Evolutionary conservation across 768 basidiomycete genomes (phyloP).

Genomic region (Suillus paluster): DNA sequence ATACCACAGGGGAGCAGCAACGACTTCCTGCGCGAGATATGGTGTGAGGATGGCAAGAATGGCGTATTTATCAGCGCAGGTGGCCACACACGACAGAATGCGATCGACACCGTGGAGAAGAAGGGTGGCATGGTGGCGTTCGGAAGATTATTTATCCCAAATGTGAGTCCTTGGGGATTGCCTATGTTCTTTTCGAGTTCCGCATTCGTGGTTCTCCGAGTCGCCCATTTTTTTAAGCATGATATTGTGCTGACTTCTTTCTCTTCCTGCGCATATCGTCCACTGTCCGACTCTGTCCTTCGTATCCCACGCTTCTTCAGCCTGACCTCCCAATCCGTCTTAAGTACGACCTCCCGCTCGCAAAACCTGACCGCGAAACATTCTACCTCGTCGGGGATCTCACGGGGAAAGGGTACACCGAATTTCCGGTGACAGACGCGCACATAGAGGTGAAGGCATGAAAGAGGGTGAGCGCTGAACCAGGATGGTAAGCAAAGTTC

Average conservation of each 20-base stretch:
- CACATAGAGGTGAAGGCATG: too few relatives aligned
- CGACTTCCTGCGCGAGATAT: too few relatives aligned
- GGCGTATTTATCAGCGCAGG: too few relatives aligned
- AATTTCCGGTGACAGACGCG: constrained; percentile 9
- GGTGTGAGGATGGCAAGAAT: too few relatives aligned
- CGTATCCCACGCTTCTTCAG: constrained; percentile 14
- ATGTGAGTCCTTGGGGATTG: neutral
- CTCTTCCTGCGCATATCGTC: neutral
- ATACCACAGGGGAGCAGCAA: too few relatives aligned
- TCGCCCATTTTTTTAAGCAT: neutral
- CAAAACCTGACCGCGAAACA: constrained; percentile 26
- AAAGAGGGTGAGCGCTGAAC: too few relatives aligned
- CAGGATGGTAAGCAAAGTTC: too few relatives aligned
- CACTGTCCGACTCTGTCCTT: neutral
- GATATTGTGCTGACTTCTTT: neutral
- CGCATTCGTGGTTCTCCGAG: neutral
- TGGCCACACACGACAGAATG: too few relatives aligned
- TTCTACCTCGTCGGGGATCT: constrained; percentile 31
- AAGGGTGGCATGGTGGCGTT: too few relatives aligned
- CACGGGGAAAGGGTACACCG: constrained; percentile 34
- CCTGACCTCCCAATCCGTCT: constrained; percentile 41
- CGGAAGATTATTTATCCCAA: neutral
- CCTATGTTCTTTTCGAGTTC: neutral
- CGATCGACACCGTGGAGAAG: too few relatives aligned
- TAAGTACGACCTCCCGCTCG: constrained; percentile 29